Evolutionary conservation across 1,284 basidiomycete species (phyloP).

Genomic region (Hymenochaete sp.): DNA sequence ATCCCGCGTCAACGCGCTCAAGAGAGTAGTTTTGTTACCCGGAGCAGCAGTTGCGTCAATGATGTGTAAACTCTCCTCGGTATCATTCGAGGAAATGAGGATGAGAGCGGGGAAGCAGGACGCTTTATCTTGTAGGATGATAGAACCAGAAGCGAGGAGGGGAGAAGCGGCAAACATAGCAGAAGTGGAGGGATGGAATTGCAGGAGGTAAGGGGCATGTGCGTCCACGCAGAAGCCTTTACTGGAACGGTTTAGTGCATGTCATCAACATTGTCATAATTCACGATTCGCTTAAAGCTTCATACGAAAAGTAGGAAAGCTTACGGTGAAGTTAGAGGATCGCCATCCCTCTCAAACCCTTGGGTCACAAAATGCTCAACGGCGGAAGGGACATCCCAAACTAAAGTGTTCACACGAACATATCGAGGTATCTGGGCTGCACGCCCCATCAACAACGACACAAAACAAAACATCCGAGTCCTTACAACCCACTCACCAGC

Average conservation of each 20-base stretch:
- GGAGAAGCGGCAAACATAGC: constrained; percentile 57
- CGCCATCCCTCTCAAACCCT: constrained; percentile 39
- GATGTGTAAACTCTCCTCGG: constrained; percentile 49
- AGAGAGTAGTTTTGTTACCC: constrained; percentile 95
- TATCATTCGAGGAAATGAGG: constrained; percentile 50
- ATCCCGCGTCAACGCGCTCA: constrained; percentile 80
- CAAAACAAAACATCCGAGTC: not conserved
- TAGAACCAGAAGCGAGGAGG: constrained; percentile 62
- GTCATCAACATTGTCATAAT: not conserved
- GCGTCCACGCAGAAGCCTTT: constrained; percentile 44
- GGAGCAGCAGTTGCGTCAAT: constrained; percentile 96
- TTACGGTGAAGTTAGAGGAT: constrained; percentile 45
- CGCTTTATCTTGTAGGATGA: constrained; percentile 96
- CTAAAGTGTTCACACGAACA: constrained; percentile 73
- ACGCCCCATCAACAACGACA: not conserved
- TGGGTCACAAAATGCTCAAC: constrained; percentile 41
- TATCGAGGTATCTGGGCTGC: constrained; percentile 73
- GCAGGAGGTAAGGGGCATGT: constrained; percentile 75
- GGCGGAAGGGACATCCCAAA: constrained; percentile 57
- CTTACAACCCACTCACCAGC: constrained; percentile 39
- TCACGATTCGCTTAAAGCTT: not conserved
- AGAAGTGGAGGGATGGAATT: constrained; percentile 59
- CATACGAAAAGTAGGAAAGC: constrained; percentile 16
- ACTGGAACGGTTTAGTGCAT: not conserved
- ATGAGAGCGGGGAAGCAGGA: constrained; percentile 92